phyloP scores from a whole-genome alignment of 257 asterid species.

The Ocimum tenuiflorum region DNA sequence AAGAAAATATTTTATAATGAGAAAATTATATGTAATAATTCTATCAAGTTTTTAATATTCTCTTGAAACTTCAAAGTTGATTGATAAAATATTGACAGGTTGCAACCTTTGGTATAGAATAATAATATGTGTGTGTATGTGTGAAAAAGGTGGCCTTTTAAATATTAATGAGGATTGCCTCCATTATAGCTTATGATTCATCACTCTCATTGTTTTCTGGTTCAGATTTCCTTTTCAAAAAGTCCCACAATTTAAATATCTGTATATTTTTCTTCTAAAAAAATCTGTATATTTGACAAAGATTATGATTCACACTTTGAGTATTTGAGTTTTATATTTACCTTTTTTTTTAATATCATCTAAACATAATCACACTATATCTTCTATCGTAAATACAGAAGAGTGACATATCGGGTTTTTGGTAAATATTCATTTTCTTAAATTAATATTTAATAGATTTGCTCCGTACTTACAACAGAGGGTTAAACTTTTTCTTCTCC shows the following conservation, averaged over 20 bases:
- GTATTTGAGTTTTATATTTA: no score
- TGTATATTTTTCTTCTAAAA: not conserved
- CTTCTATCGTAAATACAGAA: no score
- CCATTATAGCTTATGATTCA: not conserved
- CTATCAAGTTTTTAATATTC: not conserved
- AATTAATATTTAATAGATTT: no score
- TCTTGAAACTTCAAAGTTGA: slow-evolving; percentile 6
- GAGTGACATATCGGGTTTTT: no score
- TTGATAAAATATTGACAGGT: not conserved
- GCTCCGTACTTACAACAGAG: no score
- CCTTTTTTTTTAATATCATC: no score
- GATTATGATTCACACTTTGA: not conserved
- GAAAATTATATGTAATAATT: not conserved
- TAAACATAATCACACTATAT: no score
- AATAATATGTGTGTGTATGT: not conserved
- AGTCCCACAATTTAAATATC: not conserved
- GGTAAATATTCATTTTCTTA: no score
- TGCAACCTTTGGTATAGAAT: not conserved
- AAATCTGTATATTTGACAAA: not conserved
- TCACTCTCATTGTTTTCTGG: not conserved
- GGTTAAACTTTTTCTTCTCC: not conserved
- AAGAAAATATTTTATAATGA: not conserved
- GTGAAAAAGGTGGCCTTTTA: slow-evolving; percentile 8
- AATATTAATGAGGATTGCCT: not conserved
- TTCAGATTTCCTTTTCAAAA: not conserved